A percentile compares a stretch with the other conserved stretches of the same genome.
These are phyloP conservation scores for Gnomoniopsis smithogilvyi DNA, from an alignment of 2,329 filamentous ascomycete genomes.

Conservation along the genomic window DNA sequence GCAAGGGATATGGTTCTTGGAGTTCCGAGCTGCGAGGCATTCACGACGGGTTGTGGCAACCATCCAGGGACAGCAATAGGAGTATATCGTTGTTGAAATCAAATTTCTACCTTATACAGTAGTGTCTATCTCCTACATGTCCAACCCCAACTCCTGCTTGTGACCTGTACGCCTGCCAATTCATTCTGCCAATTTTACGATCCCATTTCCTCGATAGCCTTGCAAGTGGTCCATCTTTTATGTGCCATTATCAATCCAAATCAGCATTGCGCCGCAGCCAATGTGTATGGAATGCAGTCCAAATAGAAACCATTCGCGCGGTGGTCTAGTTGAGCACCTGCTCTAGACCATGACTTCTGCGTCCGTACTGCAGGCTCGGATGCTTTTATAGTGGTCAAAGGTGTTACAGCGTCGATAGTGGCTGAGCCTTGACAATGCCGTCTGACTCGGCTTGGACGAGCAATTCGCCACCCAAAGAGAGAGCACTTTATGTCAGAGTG, in stretches of 20 bases:
- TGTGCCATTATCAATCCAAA: neutral
- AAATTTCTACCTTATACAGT: neutral
- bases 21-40: slow-evolving; percentile 78
- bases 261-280: neutral
- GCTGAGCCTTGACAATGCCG: neutral
- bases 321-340: too few species aligned
- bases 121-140: neutral
- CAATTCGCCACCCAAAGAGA: too few species aligned
- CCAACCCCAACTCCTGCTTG: neutral
- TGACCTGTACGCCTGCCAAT: neutral
- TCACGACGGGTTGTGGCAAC: slow-evolving; percentile 83
- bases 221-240: neutral
- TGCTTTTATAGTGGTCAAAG: too few species aligned
- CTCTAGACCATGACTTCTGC: too few species aligned
- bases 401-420: too few species aligned
- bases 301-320: neutral
- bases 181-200: neutral
- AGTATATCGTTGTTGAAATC: neutral
- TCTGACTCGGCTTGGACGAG: neutral
- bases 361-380: too few species aligned
- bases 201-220: neutral
- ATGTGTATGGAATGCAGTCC: neutral
- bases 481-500: too few species aligned
- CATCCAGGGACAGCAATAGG: slow-evolving; percentile 81
- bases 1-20: slow-evolving; percentile 85